Base-by-base conservation (phyloP, 768 basidiomycete genomes). In the Phaffia tasmanica region DNA sequence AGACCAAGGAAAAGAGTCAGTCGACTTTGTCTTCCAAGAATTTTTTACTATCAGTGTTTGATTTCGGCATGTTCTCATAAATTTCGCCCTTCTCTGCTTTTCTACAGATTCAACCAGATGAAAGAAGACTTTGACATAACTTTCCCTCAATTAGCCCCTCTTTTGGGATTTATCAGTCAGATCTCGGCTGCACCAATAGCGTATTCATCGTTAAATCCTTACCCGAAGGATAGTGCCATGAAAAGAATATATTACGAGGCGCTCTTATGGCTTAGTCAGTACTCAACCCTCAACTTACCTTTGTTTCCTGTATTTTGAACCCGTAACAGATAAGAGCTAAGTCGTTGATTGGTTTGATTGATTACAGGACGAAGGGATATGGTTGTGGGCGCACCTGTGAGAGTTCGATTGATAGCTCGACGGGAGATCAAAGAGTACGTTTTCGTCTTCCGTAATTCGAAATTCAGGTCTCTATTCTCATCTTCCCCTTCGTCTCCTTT, bases 201-300 rank as follows among this genome's bases (percentile, higher is more conserved):
- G 69, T 85, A 86, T 83, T 95, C 55, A 86, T 88, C 19, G 80
- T 83, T 47, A 63, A 69, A 30, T 63, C 50, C 68, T 3, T 19
- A 16, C 50, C 16, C 72, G 85, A 42, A 42, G 35, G 86, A 49
- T 78, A 81, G 15, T 82, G 90, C 32, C 80, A 82, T 50, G 18
- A 61, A 62, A 30, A 50, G 48, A 5, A 75, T 84, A 60, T 94
- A 88, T 75, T 82, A 86, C 70, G 84, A 89, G 30, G 87, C 93
- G 35, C 83, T 98, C 15, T 77, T 87, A 48, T 97, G 93, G 94
- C 83, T 98, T 80, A 80, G 97, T 48, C 87, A 87, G 73, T 84
- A 85, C 50, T 42, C 11, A 11, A 42, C 11, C n/a, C 35, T 42
- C 35, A 42, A 11, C 6, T 42, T 11, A 42, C 35, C 35, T 42